Evolutionary conservation across 2,329 filamentous ascomycete species (phyloP).

Genomic region (Didymella pomorum): DNA sequence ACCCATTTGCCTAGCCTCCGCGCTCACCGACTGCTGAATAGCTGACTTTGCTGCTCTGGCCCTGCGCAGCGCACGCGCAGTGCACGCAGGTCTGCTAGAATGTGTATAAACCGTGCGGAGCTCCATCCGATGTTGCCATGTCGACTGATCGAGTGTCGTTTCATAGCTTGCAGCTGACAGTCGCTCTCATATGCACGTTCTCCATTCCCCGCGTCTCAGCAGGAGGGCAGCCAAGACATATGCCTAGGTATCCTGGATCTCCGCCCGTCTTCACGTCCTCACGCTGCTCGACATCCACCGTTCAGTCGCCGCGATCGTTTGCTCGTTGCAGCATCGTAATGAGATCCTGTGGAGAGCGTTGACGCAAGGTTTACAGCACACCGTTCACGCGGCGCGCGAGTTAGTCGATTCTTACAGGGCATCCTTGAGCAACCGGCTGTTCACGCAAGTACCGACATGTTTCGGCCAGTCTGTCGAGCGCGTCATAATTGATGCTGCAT

Average conservation of each 20-base stretch:
- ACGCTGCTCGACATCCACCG: neutral
- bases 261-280: neutral
- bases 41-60: neutral
- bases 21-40: conserved; percentile 18
- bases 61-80: conserved; percentile 1
- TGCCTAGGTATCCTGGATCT: conserved; percentile 7
- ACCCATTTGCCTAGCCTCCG: conserved; percentile 22
- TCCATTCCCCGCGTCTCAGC: conserved; percentile 17
- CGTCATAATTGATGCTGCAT: neutral
- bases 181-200: neutral
- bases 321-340: neutral
- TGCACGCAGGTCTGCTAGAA: conserved; percentile 12
- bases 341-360: neutral
- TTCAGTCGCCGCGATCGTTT: neutral
- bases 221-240: conserved; percentile 2
- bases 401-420: neutral
- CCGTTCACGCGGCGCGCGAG: neutral
- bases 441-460: neutral
- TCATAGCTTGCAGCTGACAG: conserved; percentile 13
- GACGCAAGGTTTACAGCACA: neutral
- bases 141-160: conserved; percentile 15
- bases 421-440: neutral
- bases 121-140: conserved; percentile 13
- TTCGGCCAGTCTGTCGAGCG: neutral
- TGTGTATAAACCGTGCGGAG: neutral